Evolutionary conservation across 805 yeast genomes (phyloP).

Genomic region (Clavispora carvajalis): DNA sequence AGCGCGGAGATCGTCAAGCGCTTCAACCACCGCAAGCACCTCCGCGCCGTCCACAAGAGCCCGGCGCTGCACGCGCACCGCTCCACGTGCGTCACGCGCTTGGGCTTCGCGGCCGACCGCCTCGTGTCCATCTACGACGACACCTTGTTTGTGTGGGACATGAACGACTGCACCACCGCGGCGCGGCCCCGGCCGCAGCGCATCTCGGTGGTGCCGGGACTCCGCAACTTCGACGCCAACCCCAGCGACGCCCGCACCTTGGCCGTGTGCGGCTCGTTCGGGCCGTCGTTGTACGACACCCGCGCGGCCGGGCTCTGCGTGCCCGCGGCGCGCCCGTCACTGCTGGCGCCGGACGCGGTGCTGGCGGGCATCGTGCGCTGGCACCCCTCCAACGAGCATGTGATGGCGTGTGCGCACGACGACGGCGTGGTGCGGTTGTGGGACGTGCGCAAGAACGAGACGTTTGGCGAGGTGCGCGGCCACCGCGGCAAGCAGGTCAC

Average conservation of each 20-base stretch:
- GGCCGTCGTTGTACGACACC: constrained; percentile 69
- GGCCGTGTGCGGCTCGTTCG: constrained; percentile 66
- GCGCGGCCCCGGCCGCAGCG: constrained; percentile 45
- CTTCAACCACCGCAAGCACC: constrained; percentile 71
- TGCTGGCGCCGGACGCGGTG: constrained; percentile 7
- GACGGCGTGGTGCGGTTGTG: constrained; percentile 59
- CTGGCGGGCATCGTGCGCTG: constrained; percentile 49
- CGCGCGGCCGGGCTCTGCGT: constrained; percentile 42
- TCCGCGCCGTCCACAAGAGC: constrained; percentile 30
- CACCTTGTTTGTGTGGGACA: constrained; percentile 73
- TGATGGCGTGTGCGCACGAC: constrained; percentile 59
- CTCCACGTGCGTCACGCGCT: constrained; percentile 22
- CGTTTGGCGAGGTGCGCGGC: constrained; percentile 49
- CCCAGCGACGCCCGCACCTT: constrained; percentile 44
- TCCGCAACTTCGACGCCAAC: constrained; percentile 47
- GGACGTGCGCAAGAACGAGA: constrained; percentile 65
- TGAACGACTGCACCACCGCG: constrained; percentile 45
- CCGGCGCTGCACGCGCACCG: constrained; percentile 15
- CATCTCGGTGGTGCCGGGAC: constrained; percentile 47
- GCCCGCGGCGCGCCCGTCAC: too few relatives aligned
- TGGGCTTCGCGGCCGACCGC: constrained; percentile 32
- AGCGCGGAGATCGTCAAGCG: constrained; percentile 73
- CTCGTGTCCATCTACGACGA: constrained; percentile 63
- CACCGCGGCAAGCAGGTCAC: constrained; percentile 49
- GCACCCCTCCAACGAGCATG: constrained; percentile 56